Evolutionary conservation across 495 filamentous ascomycete genomes (phyloP).

Genomic region (Podospora bellae-mahoneyi): DNA sequence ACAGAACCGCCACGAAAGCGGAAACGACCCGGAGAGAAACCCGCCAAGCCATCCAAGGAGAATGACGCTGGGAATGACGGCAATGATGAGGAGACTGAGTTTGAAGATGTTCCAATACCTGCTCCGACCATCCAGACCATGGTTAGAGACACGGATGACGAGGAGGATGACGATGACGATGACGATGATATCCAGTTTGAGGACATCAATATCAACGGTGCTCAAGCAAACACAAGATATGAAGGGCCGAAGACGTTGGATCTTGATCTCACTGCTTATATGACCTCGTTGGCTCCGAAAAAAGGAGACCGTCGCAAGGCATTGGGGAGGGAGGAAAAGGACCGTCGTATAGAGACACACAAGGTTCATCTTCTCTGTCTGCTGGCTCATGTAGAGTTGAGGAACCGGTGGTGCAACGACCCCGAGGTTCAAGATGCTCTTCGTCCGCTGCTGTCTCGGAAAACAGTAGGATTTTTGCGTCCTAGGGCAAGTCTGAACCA

Average conservation of each 20-base stretch:
- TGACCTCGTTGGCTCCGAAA: constrained; percentile 36
- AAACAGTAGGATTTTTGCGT: constrained; percentile 59
- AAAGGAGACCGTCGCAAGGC: constrained; percentile 53
- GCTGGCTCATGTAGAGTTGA: constrained; percentile 64
- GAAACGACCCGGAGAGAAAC: constrained; percentile 41
- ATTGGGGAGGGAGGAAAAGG: constrained; percentile 66
- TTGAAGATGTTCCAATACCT: constrained; percentile 38
- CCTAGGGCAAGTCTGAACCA: constrained; percentile 63
- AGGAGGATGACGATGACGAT: constrained; percentile 39
- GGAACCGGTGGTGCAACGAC: constrained; percentile 91
- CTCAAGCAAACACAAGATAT: constrained; percentile 18
- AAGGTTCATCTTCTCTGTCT: constrained; percentile 84
- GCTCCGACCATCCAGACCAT: constrained; percentile 31
- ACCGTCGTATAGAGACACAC: constrained; percentile 70
- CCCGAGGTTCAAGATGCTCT: constrained; percentile 57
- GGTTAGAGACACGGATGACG: constrained; percentile 30
- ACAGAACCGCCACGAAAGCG: constrained; percentile 39
- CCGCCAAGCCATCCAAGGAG: constrained; percentile 14
- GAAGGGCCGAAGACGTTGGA: constrained; percentile 55
- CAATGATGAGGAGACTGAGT: constrained; percentile 34
- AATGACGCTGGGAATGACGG: constrained; percentile 27
- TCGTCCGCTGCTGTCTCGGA: constrained; percentile 57
- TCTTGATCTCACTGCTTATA: constrained; percentile 49
- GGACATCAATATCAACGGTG: constrained; percentile 35
- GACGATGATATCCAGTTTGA: constrained; percentile 32